Percentiles rank a stretch among this genome's conserved stretches.
These are phyloP conservation scores for Sordariomycetes sp. DNA, from an alignment of 2,329 filamentous ascomycete genomes.

Conservation along the genomic window DNA sequence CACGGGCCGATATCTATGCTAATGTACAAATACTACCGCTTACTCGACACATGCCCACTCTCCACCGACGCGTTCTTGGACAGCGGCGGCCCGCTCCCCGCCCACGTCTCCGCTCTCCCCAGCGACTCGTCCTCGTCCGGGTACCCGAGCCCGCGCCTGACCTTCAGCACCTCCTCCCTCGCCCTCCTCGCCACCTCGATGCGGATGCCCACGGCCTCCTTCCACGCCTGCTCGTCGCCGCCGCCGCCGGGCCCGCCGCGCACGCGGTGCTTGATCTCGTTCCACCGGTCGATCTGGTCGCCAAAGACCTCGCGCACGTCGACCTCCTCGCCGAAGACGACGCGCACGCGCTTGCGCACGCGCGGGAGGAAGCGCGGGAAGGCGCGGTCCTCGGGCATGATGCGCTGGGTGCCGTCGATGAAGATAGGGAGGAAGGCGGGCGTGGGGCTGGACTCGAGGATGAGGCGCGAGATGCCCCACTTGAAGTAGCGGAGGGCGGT, in stretches of 20 bases:
- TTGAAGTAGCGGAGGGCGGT: constrained; percentile 92
- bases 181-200: constrained; percentile 73
- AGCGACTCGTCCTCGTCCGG: constrained; percentile 72
- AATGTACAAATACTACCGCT: background rate
- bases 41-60: constrained; percentile 3
- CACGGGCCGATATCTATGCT: background rate
- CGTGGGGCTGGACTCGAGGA: constrained; percentile 78
- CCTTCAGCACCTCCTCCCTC: constrained; percentile 67
- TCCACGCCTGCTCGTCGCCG: constrained; percentile 55
- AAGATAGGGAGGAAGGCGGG: constrained; percentile 91
- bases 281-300: constrained; percentile 65
- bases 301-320: constrained; percentile 68
- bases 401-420: constrained; percentile 76
- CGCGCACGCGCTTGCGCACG: constrained; percentile 54
- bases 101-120: constrained; percentile 74
- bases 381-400: constrained; percentile 76
- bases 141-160: constrained; percentile 61
- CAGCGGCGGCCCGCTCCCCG: constrained; percentile 24
- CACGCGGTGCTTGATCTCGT: constrained; percentile 23
- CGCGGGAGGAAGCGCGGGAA: constrained; percentile 78
- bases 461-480: constrained; percentile 87
- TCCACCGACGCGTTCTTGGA: constrained; percentile 16
- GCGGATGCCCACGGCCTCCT: constrained; percentile 61
- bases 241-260: background rate
- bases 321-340: constrained; percentile 71